These are phyloP conservation scores for Aschersonia sp. DNA, from an alignment of 2,329 filamentous ascomycete species.

Conservation along the genomic window DNA sequence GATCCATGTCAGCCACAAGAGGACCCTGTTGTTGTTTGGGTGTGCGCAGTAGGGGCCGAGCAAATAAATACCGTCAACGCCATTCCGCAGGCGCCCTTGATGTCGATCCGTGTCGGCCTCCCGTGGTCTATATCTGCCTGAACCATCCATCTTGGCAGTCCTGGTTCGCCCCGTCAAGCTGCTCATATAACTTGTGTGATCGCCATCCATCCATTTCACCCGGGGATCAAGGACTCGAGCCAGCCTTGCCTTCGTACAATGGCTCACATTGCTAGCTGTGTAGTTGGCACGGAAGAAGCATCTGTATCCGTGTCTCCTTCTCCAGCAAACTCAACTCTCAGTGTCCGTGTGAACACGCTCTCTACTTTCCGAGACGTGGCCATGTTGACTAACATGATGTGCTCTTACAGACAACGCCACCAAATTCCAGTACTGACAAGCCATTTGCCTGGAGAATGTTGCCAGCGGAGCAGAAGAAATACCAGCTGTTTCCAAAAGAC, in stretches of 20 bases:
- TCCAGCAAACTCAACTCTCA: slow-evolving; percentile 27
- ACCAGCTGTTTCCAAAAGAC: slow-evolving; percentile 45
- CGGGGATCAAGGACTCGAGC: neutral
- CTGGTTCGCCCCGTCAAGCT: neutral
- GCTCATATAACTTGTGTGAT: neutral
- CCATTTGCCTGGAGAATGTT: slow-evolving; percentile 45
- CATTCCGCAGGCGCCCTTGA: neutral
- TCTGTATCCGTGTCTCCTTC: slow-evolving; percentile 37
- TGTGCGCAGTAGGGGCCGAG: neutral
- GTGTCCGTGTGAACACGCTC: neutral
- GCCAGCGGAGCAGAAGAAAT: slow-evolving; percentile 39
- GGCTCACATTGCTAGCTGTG: slow-evolving; percentile 49
- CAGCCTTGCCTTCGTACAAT: slow-evolving; percentile 21
- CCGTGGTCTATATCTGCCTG: neutral
- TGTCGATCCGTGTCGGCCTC: neutral
- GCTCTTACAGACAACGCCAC: slow-evolving; percentile 2
- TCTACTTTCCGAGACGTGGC: neutral
- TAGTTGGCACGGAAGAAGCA: slow-evolving; percentile 32
- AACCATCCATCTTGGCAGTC: neutral
- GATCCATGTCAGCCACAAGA: slow-evolving; percentile 1
- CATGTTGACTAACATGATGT: slow-evolving; percentile 3
- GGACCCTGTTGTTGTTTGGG: neutral
- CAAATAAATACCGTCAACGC: slow-evolving; percentile 3
- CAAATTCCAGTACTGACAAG: slow-evolving; percentile 21
- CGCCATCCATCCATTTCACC: neutral